Conservation (phyloP, 371 early-diverging fungal genomes). For the Syncephalastrum sp. region DNA sequence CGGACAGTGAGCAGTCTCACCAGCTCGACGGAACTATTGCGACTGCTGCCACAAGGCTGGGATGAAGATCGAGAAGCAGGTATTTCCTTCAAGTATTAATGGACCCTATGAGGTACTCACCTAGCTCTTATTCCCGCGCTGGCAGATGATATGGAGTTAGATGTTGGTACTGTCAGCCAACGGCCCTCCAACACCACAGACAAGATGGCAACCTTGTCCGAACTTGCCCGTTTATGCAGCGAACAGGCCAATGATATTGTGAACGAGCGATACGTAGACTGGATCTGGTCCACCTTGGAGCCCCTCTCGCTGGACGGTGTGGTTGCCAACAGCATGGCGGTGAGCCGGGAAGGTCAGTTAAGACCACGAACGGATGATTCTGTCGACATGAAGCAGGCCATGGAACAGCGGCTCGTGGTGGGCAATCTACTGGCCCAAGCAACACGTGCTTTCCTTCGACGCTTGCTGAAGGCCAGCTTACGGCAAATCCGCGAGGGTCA, state of each 20-base stretch:
- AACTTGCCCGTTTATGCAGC: slow-evolving; percentile 9
- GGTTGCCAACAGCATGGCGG: slow-evolving; percentile 39
- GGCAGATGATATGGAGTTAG: slow-evolving; percentile 42
- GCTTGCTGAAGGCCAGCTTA: slow-evolving; percentile 24
- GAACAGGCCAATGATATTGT: slow-evolving; percentile 16
- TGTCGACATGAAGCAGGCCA: slow-evolving; percentile 29
- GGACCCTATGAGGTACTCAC: neutral
- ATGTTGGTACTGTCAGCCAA: slow-evolving; percentile 17
- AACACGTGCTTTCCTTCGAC: slow-evolving; percentile 28
- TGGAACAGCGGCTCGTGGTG: slow-evolving; percentile 36
- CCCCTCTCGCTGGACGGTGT: slow-evolving; percentile 36
- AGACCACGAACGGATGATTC: slow-evolving; percentile 19
- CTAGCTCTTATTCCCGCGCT: no score
- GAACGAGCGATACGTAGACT: slow-evolving; percentile 38
- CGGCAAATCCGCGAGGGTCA: neutral
- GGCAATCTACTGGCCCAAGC: slow-evolving; percentile 31
- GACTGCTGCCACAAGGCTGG: slow-evolving; percentile 34
- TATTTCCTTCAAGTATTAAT: slow-evolving; percentile 3
- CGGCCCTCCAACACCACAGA: no score
- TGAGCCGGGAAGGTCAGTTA: slow-evolving; percentile 35
- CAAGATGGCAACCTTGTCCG: no score
- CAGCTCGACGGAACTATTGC: slow-evolving; percentile 24
- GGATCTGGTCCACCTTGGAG: slow-evolving; percentile 48
- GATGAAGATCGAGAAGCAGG: slow-evolving; percentile 32
- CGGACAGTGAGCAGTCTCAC: slow-evolving; percentile 28